Conservation (phyloP, 345 rosid genomes). For the Syzygium aromaticum region DNA sequence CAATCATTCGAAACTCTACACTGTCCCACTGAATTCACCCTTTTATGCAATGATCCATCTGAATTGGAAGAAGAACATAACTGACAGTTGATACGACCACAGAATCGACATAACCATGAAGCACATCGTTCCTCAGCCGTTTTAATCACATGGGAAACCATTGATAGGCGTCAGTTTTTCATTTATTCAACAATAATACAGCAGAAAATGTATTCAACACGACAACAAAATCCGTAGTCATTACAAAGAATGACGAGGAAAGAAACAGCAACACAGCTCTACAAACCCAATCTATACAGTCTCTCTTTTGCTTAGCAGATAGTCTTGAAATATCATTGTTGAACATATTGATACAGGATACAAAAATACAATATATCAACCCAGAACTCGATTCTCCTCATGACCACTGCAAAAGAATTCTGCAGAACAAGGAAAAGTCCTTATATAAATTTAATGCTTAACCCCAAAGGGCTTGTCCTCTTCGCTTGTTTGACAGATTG, state of each 20-base stretch:
- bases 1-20: not conserved
- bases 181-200: not conserved
- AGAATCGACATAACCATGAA: not conserved
- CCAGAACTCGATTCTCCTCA: not conserved
- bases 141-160: not conserved
- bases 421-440: not conserved
- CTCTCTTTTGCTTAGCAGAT: not conserved
- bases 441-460: not conserved
- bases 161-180: not conserved
- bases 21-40: not conserved
- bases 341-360: not conserved
- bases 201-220: not conserved
- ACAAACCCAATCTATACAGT: not conserved
- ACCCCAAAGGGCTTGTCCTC: not conserved
- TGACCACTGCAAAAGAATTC: not conserved
- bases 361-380: not conserved
- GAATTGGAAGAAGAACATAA: not conserved
- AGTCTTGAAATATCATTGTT: not conserved
- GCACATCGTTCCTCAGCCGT: not conserved
- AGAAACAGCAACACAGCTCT: not conserved
- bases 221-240: not conserved
- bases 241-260: not conserved
- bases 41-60: not conserved
- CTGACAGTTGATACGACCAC: not conserved
- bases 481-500: not conserved